Evolutionary conservation across 2,329 filamentous ascomycete species (phyloP).

Genomic region (Venturia asperata): DNA sequence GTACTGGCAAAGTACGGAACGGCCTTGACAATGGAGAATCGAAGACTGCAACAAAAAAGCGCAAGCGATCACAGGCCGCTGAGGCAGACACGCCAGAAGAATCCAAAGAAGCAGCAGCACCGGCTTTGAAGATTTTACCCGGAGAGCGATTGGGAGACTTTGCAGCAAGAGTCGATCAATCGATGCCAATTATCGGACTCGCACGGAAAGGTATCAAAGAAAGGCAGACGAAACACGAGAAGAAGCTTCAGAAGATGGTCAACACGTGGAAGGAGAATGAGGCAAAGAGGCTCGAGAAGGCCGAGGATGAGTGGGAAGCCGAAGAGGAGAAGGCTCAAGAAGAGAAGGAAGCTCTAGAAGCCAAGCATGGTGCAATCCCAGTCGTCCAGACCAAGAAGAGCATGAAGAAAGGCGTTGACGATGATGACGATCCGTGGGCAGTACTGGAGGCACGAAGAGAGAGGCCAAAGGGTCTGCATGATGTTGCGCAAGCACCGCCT

Average conservation of each 20-base stretch:
- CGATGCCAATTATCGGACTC: constrained; percentile 68
- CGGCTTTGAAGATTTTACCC: constrained; percentile 64
- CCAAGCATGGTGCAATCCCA: constrained; percentile 56
- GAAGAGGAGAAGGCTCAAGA: constrained; percentile 56
- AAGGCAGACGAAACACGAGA: constrained; percentile 73
- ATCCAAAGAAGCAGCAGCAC: constrained; percentile 21
- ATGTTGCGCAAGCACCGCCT: constrained; percentile 69
- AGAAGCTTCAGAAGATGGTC: constrained; percentile 59
- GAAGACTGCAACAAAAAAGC: constrained; percentile 36
- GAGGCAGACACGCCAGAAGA: constrained; percentile 25
- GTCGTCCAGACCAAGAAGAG: constrained; percentile 44
- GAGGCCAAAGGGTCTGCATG: constrained; percentile 43
- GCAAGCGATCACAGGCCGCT: constrained; percentile 35
- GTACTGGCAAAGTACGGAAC: constrained; percentile 50
- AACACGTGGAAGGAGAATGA: constrained; percentile 52
- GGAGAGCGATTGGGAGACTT: constrained; percentile 82
- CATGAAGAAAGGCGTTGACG: constrained; percentile 40
- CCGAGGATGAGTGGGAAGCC: constrained; percentile 68
- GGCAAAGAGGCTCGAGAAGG: constrained; percentile 57
- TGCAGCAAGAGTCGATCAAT: constrained; percentile 71
- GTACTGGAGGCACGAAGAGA: constrained; percentile 61
- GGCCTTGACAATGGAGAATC: constrained; percentile 64
- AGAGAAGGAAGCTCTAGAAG: constrained; percentile 56
- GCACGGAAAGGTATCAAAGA: constrained; percentile 56
- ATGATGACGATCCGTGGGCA: constrained; percentile 70